Conservation (phyloP, 768 basidiomycete species). For the Suillus discolor region DNA sequence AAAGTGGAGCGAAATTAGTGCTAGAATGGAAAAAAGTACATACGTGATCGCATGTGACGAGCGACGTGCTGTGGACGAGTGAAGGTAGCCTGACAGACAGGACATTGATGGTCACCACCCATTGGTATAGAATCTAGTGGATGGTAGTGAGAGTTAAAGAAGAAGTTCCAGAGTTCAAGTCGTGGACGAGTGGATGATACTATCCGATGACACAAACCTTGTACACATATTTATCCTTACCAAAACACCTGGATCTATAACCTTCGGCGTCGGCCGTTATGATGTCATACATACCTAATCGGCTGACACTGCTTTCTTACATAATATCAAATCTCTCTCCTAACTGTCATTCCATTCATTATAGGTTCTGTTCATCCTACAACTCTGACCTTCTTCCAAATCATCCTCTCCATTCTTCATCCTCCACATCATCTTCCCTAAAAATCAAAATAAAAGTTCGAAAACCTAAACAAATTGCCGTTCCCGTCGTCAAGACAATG, state of each 20-base stretch:
- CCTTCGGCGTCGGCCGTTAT: not conserved
- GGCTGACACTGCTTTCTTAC: conserved; percentile 2
- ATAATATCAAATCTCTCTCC: conserved; percentile 10
- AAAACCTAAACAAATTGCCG: conserved; percentile 9
- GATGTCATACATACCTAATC: conserved; percentile 13
- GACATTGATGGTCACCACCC: conserved; percentile 86
- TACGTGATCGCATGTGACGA: conserved; percentile 88
- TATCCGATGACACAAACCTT: conserved; percentile 36
- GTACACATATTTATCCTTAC: conserved; percentile 39
- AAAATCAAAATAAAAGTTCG: not conserved
- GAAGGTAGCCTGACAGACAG: conserved; percentile 85
- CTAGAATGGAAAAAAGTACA: conserved; percentile 37
- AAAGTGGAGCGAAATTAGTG: conserved; percentile 23
- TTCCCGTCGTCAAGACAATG: conserved; percentile 36
- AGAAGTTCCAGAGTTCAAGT: conserved; percentile 21
- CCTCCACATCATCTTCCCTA: not conserved
- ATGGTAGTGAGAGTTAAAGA: not conserved
- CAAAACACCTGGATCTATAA: conserved; percentile 15
- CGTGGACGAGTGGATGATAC: conserved; percentile 26
- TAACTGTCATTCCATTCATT: conserved; percentile 2
- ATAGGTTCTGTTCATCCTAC: not conserved
- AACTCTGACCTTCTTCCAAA: not conserved
- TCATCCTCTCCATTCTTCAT: not conserved
- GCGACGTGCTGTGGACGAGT: conserved; percentile 91
- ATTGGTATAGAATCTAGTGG: conserved; percentile 36